Conservation (phyloP, 164 flowering plant species). For the Vitis labrusca region DNA sequence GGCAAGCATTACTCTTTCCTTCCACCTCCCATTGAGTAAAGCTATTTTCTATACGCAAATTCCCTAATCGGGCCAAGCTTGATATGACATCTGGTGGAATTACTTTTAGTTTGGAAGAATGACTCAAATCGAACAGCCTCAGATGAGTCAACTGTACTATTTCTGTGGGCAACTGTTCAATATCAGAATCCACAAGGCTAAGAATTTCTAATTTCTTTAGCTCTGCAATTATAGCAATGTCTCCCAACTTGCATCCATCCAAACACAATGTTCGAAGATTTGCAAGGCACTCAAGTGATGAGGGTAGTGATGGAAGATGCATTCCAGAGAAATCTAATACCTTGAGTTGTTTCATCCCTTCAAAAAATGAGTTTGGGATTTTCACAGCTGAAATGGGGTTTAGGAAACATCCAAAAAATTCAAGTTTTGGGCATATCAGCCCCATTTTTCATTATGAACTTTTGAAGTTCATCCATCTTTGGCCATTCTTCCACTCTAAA, state of each 20-base stretch:
- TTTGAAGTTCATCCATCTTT: not conserved
- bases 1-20: too few species aligned
- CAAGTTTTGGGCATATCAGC: constrained; percentile 9
- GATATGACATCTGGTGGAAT: too few species aligned
- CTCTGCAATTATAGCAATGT: constrained; percentile 9
- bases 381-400: too few species aligned
- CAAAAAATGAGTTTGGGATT: constrained; percentile 11
- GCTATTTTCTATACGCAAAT: not conserved
- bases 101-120: constrained; percentile 2
- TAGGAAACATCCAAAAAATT: not conserved
- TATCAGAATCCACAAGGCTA: not conserved
- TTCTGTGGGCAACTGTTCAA: constrained; percentile 12
- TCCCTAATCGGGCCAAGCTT: not conserved
- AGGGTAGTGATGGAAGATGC: not conserved
- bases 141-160: constrained; percentile 18
- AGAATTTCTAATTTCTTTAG: constrained; percentile 19
- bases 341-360: constrained; percentile 11
- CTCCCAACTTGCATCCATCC: not conserved
- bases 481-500: constrained; percentile 2
- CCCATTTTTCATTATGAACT: not conserved
- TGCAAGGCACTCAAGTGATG: not conserved
- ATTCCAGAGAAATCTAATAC: constrained; percentile 6
- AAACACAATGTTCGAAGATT: constrained; percentile 20
- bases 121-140: constrained; percentile 6
- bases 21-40: not conserved